Evolutionary conservation across 2,329 filamentous ascomycete genomes (phyloP).

Genomic region (Aureobasidium sp.): DNA sequence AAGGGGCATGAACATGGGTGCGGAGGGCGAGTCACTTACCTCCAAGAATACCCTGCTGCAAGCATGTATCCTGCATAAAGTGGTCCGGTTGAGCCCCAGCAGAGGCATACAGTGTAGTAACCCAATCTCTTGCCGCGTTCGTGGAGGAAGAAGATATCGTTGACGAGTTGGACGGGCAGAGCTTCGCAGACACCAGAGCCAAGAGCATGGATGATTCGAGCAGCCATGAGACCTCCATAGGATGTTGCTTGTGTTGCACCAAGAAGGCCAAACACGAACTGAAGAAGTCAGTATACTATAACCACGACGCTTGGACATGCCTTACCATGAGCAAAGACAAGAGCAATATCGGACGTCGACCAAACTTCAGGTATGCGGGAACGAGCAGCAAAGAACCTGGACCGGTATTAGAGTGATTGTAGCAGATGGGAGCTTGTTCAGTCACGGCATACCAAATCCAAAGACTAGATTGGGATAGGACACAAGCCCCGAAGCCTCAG

Average conservation of each 20-base stretch:
- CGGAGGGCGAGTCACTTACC: constrained; percentile 14
- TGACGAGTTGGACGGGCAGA: constrained; percentile 39
- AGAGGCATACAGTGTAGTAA: constrained; percentile 52
- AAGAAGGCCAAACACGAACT: constrained; percentile 34
- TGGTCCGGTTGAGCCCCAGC: constrained; percentile 47
- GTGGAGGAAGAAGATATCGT: constrained; percentile 40
- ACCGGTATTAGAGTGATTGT: neutral
- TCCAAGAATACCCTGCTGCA: constrained; percentile 48
- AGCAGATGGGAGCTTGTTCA: too few relatives aligned
- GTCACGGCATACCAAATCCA: constrained; percentile 38
- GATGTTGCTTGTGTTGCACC: constrained; percentile 33
- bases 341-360: constrained; percentile 35
- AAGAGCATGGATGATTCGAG: constrained; percentile 34
- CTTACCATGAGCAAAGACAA: constrained; percentile 27
- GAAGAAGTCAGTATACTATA: neutral
- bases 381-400: constrained; percentile 45
- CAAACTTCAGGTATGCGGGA: constrained; percentile 47
- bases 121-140: constrained; percentile 44
- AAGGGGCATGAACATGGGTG: too few relatives aligned
- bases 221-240: constrained; percentile 34
- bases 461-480: constrained; percentile 54
- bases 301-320: too few relatives aligned
- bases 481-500: constrained; percentile 46
- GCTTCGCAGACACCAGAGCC: constrained; percentile 39
- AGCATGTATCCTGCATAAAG: constrained; percentile 55